Conservation (phyloP, 2,329 filamentous ascomycete species). For the Colletotrichum lini region DNA sequence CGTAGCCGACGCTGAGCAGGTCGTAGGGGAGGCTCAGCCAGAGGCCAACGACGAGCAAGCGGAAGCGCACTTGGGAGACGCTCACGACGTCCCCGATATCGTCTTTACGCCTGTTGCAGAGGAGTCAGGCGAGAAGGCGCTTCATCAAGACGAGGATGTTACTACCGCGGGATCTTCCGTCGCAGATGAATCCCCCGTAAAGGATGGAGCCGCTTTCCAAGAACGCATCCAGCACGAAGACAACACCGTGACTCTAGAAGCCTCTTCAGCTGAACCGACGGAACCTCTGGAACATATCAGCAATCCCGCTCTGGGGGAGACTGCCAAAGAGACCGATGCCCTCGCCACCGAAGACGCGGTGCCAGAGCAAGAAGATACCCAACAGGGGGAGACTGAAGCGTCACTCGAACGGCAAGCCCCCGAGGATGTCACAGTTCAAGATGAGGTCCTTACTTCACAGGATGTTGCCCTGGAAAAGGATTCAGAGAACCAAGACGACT, state of each 20-base stretch:
- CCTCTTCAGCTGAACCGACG: background rate
- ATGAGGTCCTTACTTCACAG: background rate
- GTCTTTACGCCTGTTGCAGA: background rate
- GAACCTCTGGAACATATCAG: background rate
- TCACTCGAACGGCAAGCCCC: background rate
- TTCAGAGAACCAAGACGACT: background rate
- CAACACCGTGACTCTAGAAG: background rate
- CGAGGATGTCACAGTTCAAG: background rate
- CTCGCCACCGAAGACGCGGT: no score
- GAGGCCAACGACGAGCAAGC: background rate
- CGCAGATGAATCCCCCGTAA: background rate
- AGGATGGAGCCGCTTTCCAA: background rate
- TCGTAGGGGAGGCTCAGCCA: background rate
- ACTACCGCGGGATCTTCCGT: background rate
- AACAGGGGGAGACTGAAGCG: background rate
- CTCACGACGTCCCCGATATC: background rate
- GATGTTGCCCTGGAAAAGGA: background rate
- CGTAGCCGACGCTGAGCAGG: constrained; percentile 10
- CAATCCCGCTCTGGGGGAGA: no score
- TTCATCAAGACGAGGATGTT: background rate
- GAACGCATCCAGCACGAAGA: background rate
- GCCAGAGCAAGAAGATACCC: background rate
- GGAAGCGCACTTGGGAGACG: background rate
- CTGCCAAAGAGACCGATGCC: background rate
- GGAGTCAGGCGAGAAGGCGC: background rate